These are phyloP conservation scores for Saccharomycodes ludwigii DNA, from an alignment of 805 yeast genomes.

Conservation along the genomic window DNA sequence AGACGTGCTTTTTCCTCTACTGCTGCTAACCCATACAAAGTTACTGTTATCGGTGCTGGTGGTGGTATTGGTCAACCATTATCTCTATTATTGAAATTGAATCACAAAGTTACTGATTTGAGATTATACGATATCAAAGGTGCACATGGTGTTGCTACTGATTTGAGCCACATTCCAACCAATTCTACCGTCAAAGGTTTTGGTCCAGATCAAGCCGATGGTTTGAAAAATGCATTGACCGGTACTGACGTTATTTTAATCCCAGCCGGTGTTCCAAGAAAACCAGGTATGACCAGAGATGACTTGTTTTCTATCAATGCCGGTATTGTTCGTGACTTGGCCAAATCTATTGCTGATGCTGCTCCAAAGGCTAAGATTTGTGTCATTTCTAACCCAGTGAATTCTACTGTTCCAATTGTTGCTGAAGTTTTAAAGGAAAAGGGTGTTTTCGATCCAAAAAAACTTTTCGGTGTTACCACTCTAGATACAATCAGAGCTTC, in stretches of 20 bases:
- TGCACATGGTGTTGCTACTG: slow-evolving; percentile 96
- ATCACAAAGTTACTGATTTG: slow-evolving; percentile 77
- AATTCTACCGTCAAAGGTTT: slow-evolving; percentile 80
- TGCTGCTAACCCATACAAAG: slow-evolving; percentile 59
- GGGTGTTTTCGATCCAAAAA: slow-evolving; percentile 85
- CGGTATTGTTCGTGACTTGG: slow-evolving; percentile 85
- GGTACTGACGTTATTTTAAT: slow-evolving; percentile 69
- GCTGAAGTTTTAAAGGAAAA: slow-evolving; percentile 79
- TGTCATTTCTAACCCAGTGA: slow-evolving; percentile 90
- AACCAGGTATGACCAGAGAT: slow-evolving; percentile 98
- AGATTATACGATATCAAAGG: slow-evolving; percentile 82
- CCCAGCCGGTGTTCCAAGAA: slow-evolving; percentile 98
- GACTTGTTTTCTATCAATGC: slow-evolving; percentile 95
- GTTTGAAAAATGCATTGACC: slow-evolving; percentile 60
- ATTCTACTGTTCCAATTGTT: slow-evolving; percentile 94
- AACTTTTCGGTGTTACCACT: slow-evolving; percentile 92
- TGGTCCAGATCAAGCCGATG: slow-evolving; percentile 65
- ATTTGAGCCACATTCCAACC: slow-evolving; percentile 87
- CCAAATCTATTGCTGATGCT: slow-evolving; percentile 69
- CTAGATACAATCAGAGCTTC: slow-evolving; percentile 85
- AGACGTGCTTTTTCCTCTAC: slow-evolving; percentile 58
- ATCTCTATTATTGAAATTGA: slow-evolving; percentile 71
- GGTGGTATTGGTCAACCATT: slow-evolving; percentile 96
- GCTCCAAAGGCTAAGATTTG: slow-evolving; percentile 76
- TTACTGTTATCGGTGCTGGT: slow-evolving; percentile 70